These are phyloP conservation scores for Dissophora globulifera DNA, from an alignment of 192 early-diverging fungal genomes.

Conservation along the genomic window DNA sequence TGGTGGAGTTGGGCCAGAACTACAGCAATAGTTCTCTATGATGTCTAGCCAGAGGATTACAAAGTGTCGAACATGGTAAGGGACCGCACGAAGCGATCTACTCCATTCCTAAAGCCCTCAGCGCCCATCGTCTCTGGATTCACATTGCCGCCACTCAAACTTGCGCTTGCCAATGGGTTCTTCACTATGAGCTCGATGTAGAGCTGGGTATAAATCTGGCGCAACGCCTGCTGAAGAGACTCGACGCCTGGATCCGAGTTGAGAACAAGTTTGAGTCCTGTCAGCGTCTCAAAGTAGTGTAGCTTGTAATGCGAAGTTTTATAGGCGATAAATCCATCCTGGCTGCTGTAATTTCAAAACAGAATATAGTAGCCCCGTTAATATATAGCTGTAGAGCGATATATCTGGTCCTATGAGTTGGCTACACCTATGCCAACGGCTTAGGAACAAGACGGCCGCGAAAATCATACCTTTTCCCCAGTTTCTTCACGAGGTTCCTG, in stretches of 20 bases:
- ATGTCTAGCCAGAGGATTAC: no score
- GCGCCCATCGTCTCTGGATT: constrained; percentile 65
- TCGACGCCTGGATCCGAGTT: constrained; percentile 80
- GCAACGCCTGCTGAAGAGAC: constrained; percentile 74
- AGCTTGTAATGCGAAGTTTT: constrained; percentile 87
- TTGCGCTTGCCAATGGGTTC: constrained; percentile 75
- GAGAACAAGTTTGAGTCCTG: constrained; percentile 88
- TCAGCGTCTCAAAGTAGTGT: constrained; percentile 91
- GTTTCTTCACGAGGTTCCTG: constrained; percentile 87
- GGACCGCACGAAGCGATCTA: constrained; percentile 64
- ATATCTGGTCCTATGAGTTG: no score
- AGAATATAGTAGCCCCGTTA: not conserved
- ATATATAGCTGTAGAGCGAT: no score
- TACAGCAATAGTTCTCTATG: no score
- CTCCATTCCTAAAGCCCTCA: constrained; percentile 63
- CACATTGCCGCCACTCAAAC: constrained; percentile 2
- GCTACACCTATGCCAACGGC: no score
- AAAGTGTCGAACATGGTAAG: constrained; percentile 63
- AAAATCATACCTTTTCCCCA: constrained; percentile 66
- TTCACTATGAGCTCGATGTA: constrained; percentile 95
- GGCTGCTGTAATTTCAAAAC: constrained; percentile 21
- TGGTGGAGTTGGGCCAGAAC: no score
- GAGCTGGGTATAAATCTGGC: constrained; percentile 84
- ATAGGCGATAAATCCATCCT: constrained; percentile 79
- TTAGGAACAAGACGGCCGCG: no score